Base-by-base conservation (phyloP, 208 protist species). In the Tritrichomonas musculus region DNA sequence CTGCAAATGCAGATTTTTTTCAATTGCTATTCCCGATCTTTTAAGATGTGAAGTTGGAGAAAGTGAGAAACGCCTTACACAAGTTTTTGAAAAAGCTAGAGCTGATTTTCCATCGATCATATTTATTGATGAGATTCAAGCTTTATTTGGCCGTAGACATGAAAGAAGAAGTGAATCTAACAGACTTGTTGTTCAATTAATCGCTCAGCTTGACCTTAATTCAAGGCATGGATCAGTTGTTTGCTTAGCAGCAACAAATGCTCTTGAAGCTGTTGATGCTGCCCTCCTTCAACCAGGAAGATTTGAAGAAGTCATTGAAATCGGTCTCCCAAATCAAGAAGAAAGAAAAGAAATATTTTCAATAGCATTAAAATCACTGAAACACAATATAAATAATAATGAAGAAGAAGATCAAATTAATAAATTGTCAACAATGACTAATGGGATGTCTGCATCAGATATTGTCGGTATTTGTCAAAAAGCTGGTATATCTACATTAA, bases 221-320 rank as follows among this genome's bases (percentile, higher is more conserved):
- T 47, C 73, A n/a, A 82, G 50, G 41, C 33, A 44, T 53, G 73
- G 73, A 47, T 11, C 73, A n/a, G 73, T 82, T 4, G 47, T 82
- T 53, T 82, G 73, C 25, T 25, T 82, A 4, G 73, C 73, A 4
- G 73, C 73, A 49, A 82, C 73, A 1, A 82, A 82, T 53, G 39
- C 30, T 4, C n/a, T 82, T n/a, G 73, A 82, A 30, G 30, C 73
- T n/a, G 73, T 82, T 49, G 73, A 82, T 30, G 39, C 73, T 17
- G 73, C 73, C 25, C 41, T 82, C 4, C 41, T 82, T 11, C 73
- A 82, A 30, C 73, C 73, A 47, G 73, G 73, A 82, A 49, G 73
- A 13, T 82, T 82, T 36, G 73, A 82, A 50, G 73, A 82, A 82
- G 41, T 82, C 33, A 82, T 82, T n/a, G 73, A 82, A 50, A 36